Evolutionary conservation across 2,329 filamentous ascomycete genomes (phyloP), one percentile per base, ranked within the genome.

Genomic region (Neoscytalidium dimidiatum): DNA sequence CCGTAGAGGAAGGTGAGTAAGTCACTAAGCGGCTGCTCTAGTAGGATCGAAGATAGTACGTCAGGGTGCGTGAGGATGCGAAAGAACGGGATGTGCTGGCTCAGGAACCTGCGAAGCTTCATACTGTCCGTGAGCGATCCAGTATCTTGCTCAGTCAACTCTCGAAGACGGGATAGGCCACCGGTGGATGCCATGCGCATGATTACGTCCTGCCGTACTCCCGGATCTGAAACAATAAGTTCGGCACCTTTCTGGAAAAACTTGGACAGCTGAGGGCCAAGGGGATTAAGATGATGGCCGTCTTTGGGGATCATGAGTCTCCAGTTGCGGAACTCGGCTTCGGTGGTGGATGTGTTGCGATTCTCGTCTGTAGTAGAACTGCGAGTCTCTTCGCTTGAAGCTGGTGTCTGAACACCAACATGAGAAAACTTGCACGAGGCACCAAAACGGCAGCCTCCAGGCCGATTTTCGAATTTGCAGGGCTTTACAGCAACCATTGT

Each of bases 1-100:
- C 76, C 75, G 52, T 71, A 68, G 28, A 79, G 70, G 65, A 75
- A 77, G 11, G 73, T 77, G 66, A 78, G 78, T 4, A 79, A 48
- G 7, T 56, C 64, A 13, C 74, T 73, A 6, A 79, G 72, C 33
- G 68, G 71, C 2, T 73, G 77, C 64, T 79, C 75, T 1, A 77
- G 67, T 3, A 75, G 70, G 9, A 79, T 69, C 52, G 72, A 75
- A 33, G 76, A 71, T 13, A 79, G 61, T 17, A 79, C 58, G 3
- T 72, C 67, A 6, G 68, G 51, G 65, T 80, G 76, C 0, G 77
- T 75, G 1, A 79, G 71, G 0, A 74, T 72, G 8, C 66, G 64
- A 3, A 75, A 70, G 44, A 75, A 74, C 3, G 66, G 29, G 3
- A 57, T 2, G 19, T 56, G 35, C 14, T 35, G 29, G 14, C 26